Base-by-base conservation (phyloP, 2,329 filamentous ascomycete genomes). In the Claviceps purpurea region DNA sequence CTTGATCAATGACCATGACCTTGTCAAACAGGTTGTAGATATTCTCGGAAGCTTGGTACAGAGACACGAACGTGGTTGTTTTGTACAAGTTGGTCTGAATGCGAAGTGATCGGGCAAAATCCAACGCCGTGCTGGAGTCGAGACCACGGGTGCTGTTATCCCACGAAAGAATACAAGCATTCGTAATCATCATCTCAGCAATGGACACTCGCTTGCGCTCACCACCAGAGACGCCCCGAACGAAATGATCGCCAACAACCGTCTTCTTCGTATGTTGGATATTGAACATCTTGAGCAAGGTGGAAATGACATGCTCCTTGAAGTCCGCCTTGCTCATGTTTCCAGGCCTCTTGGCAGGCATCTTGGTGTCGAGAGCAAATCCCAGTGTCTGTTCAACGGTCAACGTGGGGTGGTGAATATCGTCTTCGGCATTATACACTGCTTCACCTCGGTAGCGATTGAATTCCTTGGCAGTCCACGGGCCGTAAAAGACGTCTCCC, bases 221-320 rank as follows among this genome's bases (percentile, higher is more conserved):
- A 52, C 84, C 87, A 56, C 86, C 89, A 46, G 82, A 88, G 0
- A 94, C 76, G 64, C 89, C 89, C 49, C 87, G 82, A 20, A 93
- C 77, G 56, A 91, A 89, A 1, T 81, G 78, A 56, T 93, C 85
- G 7, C 90, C 90, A 26, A 95, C 88, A 34, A 91, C 81, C 0
- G 90, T 96, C 63, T 89, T 79, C 50, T 81, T 78, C 0, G 89
- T 94, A 66, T 95, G 89, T 65, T 90, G 85, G 51, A 95, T 95
- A 63, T 91, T 93, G 74, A 95, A 94, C 86, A 94, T 93, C 62
- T 87, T 88, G 50, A 95, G 73, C 54, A 95, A 74, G 61, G 84
- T 79, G 18, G 80, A 76, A 55, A 90, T 75, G 53, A 94, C 81
- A 59, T 82, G 81, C 49, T 85, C 75, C 70, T 90, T 90, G 72